phyloP scores from a whole-genome alignment of 2,329 filamentous ascomycete species.

The Xylariomycetidae sp. region DNA sequence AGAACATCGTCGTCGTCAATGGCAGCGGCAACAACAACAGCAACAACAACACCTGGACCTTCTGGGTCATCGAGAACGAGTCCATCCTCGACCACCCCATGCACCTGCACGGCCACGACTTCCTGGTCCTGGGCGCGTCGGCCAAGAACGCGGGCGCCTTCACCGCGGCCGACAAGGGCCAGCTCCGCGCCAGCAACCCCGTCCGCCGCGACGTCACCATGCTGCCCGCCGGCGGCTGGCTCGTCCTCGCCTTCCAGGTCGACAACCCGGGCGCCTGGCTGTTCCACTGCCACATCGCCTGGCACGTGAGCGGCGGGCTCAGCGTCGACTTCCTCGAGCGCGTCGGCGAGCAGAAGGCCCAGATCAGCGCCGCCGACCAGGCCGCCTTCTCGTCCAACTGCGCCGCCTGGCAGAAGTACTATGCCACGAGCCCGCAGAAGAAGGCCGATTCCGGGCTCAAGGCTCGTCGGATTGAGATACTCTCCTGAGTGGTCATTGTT shows the following conservation, averaged over 20 bases:
- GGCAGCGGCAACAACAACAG: too few relatives aligned
- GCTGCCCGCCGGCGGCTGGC: conserved; percentile 36
- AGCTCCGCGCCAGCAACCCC: conserved; percentile 35
- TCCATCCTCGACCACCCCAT: conserved; percentile 21
- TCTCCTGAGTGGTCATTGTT: too few relatives aligned
- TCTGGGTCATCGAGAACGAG: conserved; percentile 25
- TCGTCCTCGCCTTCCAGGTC: conserved; percentile 42
- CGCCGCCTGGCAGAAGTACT: conserved; percentile 12
- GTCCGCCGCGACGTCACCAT: conserved; percentile 42
- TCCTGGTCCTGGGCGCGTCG: conserved; percentile 26
- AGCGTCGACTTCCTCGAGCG: conserved; percentile 47
- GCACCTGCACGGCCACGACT: conserved; percentile 31
- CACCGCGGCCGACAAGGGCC: conserved; percentile 17
- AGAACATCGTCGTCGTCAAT: conserved; percentile 18
- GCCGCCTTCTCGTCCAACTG: conserved; percentile 12
- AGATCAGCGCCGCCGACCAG: conserved; percentile 8
- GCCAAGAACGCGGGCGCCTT: conserved; percentile 11
- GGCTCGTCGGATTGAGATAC: background rate
- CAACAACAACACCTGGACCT: conserved; percentile 23
- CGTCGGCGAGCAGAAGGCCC: conserved; percentile 13
- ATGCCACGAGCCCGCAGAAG: background rate
- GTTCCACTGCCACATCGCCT: conserved; percentile 45
- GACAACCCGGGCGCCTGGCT: conserved; percentile 48
- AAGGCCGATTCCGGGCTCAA: conserved; percentile 3
- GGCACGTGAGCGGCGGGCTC: conserved; percentile 45